Evolutionary conservation across 345 rosid genomes (phyloP), one percentile per base, ranked within the genome.

Genomic region (Noccaea caerulescens): DNA sequence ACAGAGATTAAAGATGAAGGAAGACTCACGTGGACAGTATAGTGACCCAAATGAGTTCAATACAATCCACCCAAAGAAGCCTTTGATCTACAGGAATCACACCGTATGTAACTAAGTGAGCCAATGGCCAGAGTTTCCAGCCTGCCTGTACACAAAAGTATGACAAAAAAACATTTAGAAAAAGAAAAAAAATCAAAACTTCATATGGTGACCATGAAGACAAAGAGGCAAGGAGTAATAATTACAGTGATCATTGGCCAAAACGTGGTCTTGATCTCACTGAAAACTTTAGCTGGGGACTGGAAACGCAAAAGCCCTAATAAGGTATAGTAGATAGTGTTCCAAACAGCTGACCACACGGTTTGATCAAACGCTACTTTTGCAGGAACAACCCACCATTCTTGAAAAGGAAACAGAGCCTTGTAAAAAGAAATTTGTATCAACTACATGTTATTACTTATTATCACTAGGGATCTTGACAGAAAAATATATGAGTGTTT

Each of bases 101-200:
- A 30, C 97, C 92, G 53, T 87, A 90, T 0, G 98, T 93, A 68
- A 90, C 81, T 71, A 93, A 71, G 67, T 90, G 98, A 65, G 97
- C 96, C 77, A 92, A 87, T 45, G 97, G 97, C 98, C 98, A 90
- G 39, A 93, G 92, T 78, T 88, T 93, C 97, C 97, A 93, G 33
- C 96, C 97, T 20, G 96, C 96, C 96, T 93, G 88, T 52, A 69
- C 6, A 47, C 49, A 58, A 11, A 39, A 39, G 14, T 1, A 57
- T 38, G 37, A 73, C 59, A 47, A 9, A 5, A 47, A 9, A 5
- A 30, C 8, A 12, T 16, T 66, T 8, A 3, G 33, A 4, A 34
- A 55, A 7, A 10, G 7, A 1, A 14, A n/a, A 46, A 51, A 42
- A 7, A 33, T 7, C 36, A 72, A n/a, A 59, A 49, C 55, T 13